Evolutionary conservation across 352 stramenopile species (phyloP), one percentile per base, ranked within the genome.

Genomic region (Phytophthora idaei): DNA sequence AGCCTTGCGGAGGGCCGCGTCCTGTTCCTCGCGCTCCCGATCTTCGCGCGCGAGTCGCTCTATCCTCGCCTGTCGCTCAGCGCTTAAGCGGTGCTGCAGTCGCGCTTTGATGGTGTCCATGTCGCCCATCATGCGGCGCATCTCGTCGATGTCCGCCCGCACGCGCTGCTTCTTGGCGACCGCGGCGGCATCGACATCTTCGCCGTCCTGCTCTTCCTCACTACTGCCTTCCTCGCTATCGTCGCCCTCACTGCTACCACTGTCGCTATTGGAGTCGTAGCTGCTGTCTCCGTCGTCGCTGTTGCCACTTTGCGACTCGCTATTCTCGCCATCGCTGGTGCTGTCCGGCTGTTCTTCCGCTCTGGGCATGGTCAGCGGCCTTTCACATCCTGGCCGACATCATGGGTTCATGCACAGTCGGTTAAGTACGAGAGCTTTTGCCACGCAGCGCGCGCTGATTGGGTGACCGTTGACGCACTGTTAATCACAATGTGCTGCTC

Each of bases 51-150:
- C 61, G 8, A 64, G 32, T 39, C 28, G 29, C 10, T 71, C 57
- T 28, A 31, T 29, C 10, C 45, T 70, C 25, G 52, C 57, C 41
- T 81, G 58, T 9, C 49, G 61, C 45, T 77, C 73, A 4, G 56
- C 32, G 39, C 54, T 39, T 6, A 90, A 68, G 8, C 78, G 75
- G 31, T 89, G 83, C 56, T 87, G 64, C 34, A 90, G 52, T 4
- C 78, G 77, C 58, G 57, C 49, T 50, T 81, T 90, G 42, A 90
- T 78, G n/a, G 71, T 67, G 45, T 86, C 76, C 79, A 92, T 92
- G 31, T 90, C 77, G 3, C 56, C 72, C 41, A 82, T 71, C 80
- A 91, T 85, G 42, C 59, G 59, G 11, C 54, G 73, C 62, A 91
- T 79, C 51, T 75, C 76, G 10, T 73, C 63, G 0, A 90, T 64